Evolutionary conservation across 1,284 basidiomycete species (phyloP), one percentile per base, ranked within the genome.

Genomic region (Moesziomyces sp.): DNA sequence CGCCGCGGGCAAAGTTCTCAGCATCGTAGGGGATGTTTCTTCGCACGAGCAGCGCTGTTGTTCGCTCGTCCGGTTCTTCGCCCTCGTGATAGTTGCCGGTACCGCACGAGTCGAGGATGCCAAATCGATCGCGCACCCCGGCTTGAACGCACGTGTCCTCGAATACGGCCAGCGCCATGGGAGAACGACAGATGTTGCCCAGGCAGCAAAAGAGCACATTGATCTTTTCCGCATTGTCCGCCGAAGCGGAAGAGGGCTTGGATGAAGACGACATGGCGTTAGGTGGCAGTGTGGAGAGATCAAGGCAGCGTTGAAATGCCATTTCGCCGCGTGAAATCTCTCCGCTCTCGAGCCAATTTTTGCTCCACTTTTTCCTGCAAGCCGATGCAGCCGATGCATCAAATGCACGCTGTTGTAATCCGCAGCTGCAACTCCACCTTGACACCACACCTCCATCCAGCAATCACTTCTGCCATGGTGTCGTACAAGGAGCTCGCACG

Each of bases 31-130:
- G 84, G 21, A 87, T 80, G 9, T 76, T 71, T 55, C 86, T 80
- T 66, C 84, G 83, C 28, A 77, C 53, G 59, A 85, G 86, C 0
- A 86, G 85, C 5, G 82, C 79, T 23, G 85, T 83, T 4, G 86
- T 86, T 21, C 79, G 65, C 51, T 74, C 65, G 49, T 82, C 78
- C 0, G 81, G 76, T 57, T 76, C 76, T 56, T 82, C 81, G 28
- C 79, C 81, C 18, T 67, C 74, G 54, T 82, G 81, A 42, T 80
- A 81, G 57, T 71, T 58, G 5, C 68, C 78, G 0, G 82, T 83
- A 0, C 82, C 82, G 52, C 79, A 81, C 6, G 58, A 66, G 52
- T 83, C 82, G 48, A 83, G 78, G 6, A 46, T 56, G 35, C 60
- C 75, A 54, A 83, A 83, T 19, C 58, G 64, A 18, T 53, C 46